phyloP scores from a whole-genome alignment of 2,329 filamentous ascomycete genomes.

The Fusarium sp. region DNA sequence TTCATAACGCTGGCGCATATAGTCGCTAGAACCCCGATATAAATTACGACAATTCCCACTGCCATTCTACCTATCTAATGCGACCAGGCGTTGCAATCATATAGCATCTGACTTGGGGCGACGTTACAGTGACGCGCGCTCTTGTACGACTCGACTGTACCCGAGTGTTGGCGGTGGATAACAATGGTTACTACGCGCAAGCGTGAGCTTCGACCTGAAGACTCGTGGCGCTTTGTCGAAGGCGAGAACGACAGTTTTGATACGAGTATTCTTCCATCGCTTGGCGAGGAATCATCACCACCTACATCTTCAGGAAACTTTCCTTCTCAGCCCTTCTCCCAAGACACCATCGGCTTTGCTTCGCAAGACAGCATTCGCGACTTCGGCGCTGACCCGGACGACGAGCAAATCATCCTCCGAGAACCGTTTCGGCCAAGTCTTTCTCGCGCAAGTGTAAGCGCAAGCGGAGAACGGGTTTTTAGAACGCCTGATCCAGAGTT shows the following conservation, averaged over 20 bases:
- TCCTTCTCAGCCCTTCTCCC: conserved; percentile 62
- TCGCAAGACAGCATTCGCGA: conserved; percentile 68
- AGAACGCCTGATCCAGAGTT: conserved; percentile 63
- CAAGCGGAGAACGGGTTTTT: conserved; percentile 36
- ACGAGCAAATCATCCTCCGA: conserved; percentile 65
- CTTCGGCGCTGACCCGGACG: conserved; percentile 64
- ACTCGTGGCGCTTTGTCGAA: conserved; percentile 71
- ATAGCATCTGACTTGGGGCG: background rate
- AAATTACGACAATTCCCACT: conserved; percentile 11
- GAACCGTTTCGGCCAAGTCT: conserved; percentile 67
- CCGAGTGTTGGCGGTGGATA: conserved; percentile 8
- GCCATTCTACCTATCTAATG: conserved; percentile 12
- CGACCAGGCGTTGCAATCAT: background rate
- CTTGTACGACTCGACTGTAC: conserved; percentile 18
- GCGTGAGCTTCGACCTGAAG: conserved; percentile 54
- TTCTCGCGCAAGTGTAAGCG: conserved; percentile 50
- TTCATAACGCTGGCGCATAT: conserved; percentile 2
- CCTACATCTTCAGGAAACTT: conserved; percentile 49
- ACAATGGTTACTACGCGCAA: conserved; percentile 40
- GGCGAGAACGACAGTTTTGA: conserved; percentile 71
- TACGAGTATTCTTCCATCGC: conserved; percentile 62
- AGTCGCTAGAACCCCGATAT: conserved; percentile 3
- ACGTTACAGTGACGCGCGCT: conserved; percentile 9
- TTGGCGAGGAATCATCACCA: conserved; percentile 55
- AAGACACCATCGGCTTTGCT: conserved; percentile 54